phyloP scores from a whole-genome alignment of 441 rosid genomes.

The Gossypium gossypioides region DNA sequence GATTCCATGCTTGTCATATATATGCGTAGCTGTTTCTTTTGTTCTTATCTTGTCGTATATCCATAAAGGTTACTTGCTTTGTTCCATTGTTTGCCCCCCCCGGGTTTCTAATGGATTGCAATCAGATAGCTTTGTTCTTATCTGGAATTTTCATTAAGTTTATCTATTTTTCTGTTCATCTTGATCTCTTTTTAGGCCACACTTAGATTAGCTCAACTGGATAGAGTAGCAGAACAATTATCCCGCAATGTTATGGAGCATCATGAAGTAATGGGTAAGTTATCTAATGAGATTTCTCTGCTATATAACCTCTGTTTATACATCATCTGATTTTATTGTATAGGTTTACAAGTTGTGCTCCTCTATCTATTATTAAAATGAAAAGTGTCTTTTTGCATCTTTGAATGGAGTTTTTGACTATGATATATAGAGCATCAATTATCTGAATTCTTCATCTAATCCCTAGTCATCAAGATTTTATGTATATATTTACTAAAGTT shows the following conservation, averaged over 20 bases:
- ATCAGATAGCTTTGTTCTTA: not conserved
- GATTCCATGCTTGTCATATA: not conserved
- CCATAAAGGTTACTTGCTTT: not conserved
- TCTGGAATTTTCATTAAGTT: conserved; percentile 2
- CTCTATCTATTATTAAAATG: not conserved
- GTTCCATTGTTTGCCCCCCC: not conserved
- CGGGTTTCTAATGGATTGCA: not conserved
- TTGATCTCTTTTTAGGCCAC: conserved; percentile 52
- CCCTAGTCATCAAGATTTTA: not conserved
- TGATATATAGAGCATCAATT: conserved; percentile 4
- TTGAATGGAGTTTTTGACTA: not conserved
- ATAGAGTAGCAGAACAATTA: conserved; percentile 70
- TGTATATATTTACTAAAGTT: not conserved
- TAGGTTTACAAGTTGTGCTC: not conserved
- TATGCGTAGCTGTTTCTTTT: not conserved
- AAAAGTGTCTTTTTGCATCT: conserved; percentile 3
- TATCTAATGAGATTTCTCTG: conserved; percentile 3
- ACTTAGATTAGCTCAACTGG: conserved; percentile 75
- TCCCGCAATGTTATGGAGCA: conserved; percentile 89
- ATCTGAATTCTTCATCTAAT: not conserved
- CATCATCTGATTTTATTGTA: not conserved
- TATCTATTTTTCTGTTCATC: conserved; percentile 1
- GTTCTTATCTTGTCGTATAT: not conserved
- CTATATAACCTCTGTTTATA: not conserved
- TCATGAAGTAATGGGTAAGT: conserved; percentile 97